Evolutionary conservation across 2,329 filamentous ascomycete species (phyloP), one percentile per base, ranked within the genome.

Genomic region (Talaromyces sp.): DNA sequence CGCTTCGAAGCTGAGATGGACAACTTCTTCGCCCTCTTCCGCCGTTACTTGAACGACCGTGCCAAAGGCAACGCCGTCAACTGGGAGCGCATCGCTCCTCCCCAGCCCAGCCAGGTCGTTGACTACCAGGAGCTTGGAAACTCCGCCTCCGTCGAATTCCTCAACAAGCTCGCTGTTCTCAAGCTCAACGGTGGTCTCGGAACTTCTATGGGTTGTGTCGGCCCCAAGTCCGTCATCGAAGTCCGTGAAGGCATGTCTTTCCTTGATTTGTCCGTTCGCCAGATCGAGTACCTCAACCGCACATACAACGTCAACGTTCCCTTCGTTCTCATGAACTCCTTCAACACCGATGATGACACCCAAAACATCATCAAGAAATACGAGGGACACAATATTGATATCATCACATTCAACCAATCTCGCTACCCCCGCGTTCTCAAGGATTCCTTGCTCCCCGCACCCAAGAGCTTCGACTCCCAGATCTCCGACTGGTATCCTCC

Each of bases 331-430:
- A 99, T 99, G 95, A 99, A 99, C 89, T 98, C 95, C 64, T 99
- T 99, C 91, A 99, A 99, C 88, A 99, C 95, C 78, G 93, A 99
- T 80, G n/a, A 94, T 74, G 95, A 99, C 78, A 99, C 95, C 61
- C 93, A 93, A 69, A 93, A 92, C 82, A 99, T 99, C 83, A 99
- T 99, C 86, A 99, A 99, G 89, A 99, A 99, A 86, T 99, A 98
- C 83, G 94, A 99, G 85, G 95, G 95, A 70, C 95, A 99, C 88
- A 97, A 97, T 80, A 96, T 99, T 76, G 95, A 99, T 78, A 98
- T 99, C 80, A 86, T 98, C 79, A 98, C 95, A 79, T 99, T 99
- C 89, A 99, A 99, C 87, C 95, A 99, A 84, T 99, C 95, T 69
- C 88, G 93, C 74, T 99, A 98, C 85, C 95, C 95, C 72, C 91